Evolutionary conservation across 2,329 filamentous ascomycete species (phyloP).

Genomic region (Colletotrichum abscissum): DNA sequence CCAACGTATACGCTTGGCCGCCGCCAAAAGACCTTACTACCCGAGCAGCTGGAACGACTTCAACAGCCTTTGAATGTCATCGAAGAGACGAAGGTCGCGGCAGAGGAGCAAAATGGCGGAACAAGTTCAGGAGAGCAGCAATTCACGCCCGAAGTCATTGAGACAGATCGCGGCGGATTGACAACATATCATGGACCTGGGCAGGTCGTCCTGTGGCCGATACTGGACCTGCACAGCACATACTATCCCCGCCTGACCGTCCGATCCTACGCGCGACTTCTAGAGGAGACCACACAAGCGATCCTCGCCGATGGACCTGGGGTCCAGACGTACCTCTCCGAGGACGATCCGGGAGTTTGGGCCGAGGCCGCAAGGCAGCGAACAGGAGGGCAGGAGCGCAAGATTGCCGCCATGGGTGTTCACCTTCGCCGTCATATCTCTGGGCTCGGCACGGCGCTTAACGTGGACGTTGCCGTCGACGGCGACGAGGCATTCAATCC

Average conservation of each 20-base stretch:
- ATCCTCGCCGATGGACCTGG: conserved; percentile 68
- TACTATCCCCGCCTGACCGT: conserved; percentile 72
- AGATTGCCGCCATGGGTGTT: conserved; percentile 93
- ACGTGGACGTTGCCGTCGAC: conserved; percentile 71
- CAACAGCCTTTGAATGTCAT: conserved; percentile 50
- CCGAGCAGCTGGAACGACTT: conserved; percentile 57
- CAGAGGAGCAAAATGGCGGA: neutral
- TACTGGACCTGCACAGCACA: conserved; percentile 79
- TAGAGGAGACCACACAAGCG: conserved; percentile 81
- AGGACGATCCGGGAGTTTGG: conserved; percentile 92
- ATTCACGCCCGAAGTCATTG: conserved; percentile 69
- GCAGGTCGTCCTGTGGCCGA: conserved; percentile 91
- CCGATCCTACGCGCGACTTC: conserved; percentile 78
- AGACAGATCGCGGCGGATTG: conserved; percentile 86
- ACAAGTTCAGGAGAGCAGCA: conserved; percentile 39
- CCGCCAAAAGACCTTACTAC: conserved; percentile 71
- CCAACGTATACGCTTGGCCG: conserved; percentile 93
- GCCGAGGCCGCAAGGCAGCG: conserved; percentile 49
- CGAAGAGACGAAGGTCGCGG: conserved; percentile 37
- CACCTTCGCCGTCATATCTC: conserved; percentile 87
- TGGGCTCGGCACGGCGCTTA: conserved; percentile 85
- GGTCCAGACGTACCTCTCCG: conserved; percentile 66
- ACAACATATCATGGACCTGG: conserved; percentile 97
- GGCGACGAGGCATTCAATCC: conserved; percentile 57
- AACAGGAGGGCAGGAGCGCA: conserved; percentile 60